Percentiles rank a stretch among this genome's conserved stretches.
These are phyloP conservation scores for Mycena alexandri DNA, from an alignment of 768 basidiomycete genomes.

Conservation along the genomic window DNA sequence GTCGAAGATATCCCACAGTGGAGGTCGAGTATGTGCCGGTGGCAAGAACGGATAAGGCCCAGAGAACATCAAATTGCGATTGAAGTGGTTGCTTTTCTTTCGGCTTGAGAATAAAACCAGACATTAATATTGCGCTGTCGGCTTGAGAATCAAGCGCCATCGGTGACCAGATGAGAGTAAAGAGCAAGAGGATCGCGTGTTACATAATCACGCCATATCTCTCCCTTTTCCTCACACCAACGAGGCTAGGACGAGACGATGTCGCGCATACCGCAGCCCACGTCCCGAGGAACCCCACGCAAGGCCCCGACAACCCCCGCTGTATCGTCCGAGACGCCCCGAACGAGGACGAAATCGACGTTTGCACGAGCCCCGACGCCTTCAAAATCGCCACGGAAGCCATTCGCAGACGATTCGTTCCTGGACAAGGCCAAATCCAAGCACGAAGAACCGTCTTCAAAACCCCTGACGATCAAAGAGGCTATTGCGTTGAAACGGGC, in stretches of 20 bases:
- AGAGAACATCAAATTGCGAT: too few species aligned
- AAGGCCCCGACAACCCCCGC: constrained; percentile 16
- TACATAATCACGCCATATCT: not conserved
- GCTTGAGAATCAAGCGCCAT: too few species aligned
- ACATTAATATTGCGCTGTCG: too few species aligned
- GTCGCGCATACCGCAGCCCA: constrained; percentile 56
- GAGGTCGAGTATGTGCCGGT: too few species aligned
- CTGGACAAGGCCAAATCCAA: constrained; percentile 11
- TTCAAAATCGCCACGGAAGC: constrained; percentile 19
- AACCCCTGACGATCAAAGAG: constrained; percentile 71
- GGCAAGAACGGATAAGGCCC: too few species aligned
- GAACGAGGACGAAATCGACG: constrained; percentile 25
- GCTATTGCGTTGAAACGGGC: constrained; percentile 85
- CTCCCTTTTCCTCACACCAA: not conserved
- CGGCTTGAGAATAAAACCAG: too few species aligned
- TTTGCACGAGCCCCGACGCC: constrained; percentile 25
- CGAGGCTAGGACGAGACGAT: constrained; percentile 38
- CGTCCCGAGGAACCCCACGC: constrained; percentile 46
- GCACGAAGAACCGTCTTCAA: constrained; percentile 2
- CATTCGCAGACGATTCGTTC: constrained; percentile 21
- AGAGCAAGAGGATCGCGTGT: constrained; percentile 25
- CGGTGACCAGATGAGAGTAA: too few species aligned
- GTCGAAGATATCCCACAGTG: too few species aligned
- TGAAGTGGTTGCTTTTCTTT: too few species aligned
- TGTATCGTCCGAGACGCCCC: not conserved